These are phyloP conservation scores for Aurantiochytrium sp. DNA, from an alignment of 108 stramenopile species.

Conservation along the genomic window DNA sequence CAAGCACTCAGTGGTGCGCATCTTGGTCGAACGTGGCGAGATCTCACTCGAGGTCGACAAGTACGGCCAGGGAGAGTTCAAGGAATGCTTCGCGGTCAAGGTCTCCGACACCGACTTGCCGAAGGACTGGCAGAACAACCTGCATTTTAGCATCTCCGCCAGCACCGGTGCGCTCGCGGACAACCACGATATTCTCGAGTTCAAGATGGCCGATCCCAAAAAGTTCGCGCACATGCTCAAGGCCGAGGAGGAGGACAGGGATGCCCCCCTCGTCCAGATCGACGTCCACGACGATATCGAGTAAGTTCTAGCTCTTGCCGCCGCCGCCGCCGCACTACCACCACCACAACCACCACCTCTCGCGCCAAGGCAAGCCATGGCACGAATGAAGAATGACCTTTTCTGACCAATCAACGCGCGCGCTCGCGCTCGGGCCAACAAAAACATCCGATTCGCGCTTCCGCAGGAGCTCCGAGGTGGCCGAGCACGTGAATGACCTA, in stretches of 20 bases:
- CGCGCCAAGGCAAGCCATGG: too few species aligned
- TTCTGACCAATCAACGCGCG: too few species aligned
- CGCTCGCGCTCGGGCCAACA: too few species aligned
- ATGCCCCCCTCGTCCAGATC: background rate
- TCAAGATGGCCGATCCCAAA: slow-evolving; percentile 29
- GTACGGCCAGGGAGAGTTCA: slow-evolving; percentile 35
- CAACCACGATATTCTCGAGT: slow-evolving; percentile 62
- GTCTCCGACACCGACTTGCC: background rate
- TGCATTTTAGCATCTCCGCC: slow-evolving; percentile 53
- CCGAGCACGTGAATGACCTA: background rate
- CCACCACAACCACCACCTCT: too few species aligned
- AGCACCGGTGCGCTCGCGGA: slow-evolving; percentile 67
- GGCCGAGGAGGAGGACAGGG: background rate
- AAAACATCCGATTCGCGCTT: too few species aligned
- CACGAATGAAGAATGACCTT: too few species aligned
- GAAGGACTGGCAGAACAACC: slow-evolving; percentile 31
- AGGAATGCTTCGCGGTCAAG: slow-evolving; percentile 24
- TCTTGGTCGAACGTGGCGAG: background rate
- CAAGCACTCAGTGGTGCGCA: background rate
- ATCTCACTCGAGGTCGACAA: background rate
- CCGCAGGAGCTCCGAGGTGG: background rate
- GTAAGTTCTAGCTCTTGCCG: background rate
- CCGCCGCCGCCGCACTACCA: too few species aligned
- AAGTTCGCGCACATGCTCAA: slow-evolving; percentile 27
- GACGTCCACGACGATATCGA: background rate